Evolutionary conservation across 768 basidiomycete genomes (phyloP).

Genomic region (Leccinellum luteum): DNA sequence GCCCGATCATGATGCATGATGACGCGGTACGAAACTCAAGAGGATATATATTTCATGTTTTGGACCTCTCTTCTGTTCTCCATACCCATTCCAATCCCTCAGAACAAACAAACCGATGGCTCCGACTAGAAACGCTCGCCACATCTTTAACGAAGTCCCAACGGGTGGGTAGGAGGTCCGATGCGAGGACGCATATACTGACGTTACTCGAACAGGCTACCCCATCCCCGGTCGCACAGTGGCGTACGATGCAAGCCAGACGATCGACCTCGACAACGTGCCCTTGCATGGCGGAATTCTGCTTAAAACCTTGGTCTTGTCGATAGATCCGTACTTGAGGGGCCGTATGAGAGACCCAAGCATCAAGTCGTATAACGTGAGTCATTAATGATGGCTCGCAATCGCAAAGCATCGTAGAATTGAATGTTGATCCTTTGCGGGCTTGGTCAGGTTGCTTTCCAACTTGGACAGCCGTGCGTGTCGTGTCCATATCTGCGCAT

Average conservation of each 20-base stretch:
- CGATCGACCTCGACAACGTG: conserved; percentile 49
- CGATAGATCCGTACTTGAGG: conserved; percentile 47
- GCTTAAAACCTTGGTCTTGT: conserved; percentile 46
- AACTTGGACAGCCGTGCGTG: conserved; percentile 18
- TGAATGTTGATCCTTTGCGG: neutral
- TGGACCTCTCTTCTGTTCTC: neutral
- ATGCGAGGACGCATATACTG: neutral
- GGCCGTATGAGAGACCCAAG: conserved; percentile 36
- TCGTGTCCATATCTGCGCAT: neutral
- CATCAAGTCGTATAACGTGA: conserved; percentile 12
- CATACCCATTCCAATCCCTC: neutral
- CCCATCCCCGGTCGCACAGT: conserved; percentile 45
- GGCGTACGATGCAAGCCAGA: conserved; percentile 43
- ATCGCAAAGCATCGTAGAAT: neutral
- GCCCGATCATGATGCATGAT: too few species aligned
- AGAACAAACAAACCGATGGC: conserved; percentile 1
- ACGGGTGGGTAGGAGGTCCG: neutral
- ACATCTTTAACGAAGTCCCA: conserved; percentile 38
- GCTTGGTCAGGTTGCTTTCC: conserved; percentile 1
- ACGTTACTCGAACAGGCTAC: conserved; percentile 24
- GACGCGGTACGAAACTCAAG: neutral
- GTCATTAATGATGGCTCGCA: neutral
- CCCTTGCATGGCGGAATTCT: conserved; percentile 46
- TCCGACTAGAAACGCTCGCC: conserved; percentile 33
- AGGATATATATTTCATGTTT: neutral